Evolutionary conservation across 306 rosid genomes (phyloP).

Genomic region (Dryas alaskensis): DNA sequence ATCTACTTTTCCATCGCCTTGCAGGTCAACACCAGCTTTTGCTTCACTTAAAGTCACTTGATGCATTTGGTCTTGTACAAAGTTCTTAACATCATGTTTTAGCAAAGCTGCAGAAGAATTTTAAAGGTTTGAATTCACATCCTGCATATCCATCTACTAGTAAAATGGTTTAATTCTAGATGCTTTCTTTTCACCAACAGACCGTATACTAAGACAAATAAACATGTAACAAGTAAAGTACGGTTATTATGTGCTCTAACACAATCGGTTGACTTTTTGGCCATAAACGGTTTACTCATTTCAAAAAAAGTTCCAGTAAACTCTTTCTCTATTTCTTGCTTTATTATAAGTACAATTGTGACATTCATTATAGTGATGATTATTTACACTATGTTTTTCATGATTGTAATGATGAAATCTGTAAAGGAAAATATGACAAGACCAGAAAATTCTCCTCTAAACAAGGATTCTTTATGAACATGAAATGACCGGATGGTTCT

Average conservation of each 20-base stretch:
- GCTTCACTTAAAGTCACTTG: constrained; percentile 38
- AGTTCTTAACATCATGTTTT: constrained; percentile 36
- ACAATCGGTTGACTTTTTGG: background rate
- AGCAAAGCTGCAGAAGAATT: constrained; percentile 37
- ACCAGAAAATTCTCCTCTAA: background rate
- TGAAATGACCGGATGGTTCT: background rate
- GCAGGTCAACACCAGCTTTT: constrained; percentile 29
- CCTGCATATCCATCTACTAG: constrained; percentile 41
- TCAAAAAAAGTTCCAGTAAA: background rate
- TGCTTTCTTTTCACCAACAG: background rate
- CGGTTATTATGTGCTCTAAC: background rate
- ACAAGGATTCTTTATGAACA: background rate
- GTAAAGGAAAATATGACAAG: too few relatives aligned
- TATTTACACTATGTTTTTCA: background rate
- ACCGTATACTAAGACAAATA: background rate
- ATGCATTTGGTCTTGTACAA: constrained; percentile 34
- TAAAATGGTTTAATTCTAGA: constrained; percentile 15
- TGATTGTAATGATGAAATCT: background rate
- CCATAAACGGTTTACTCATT: background rate
- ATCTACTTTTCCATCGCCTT: constrained; percentile 30
- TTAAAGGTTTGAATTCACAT: constrained; percentile 32
- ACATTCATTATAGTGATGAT: background rate
- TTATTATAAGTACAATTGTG: background rate
- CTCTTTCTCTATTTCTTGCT: background rate
- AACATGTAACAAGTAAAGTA: constrained; percentile 8